Evolutionary conservation across 805 yeast species (phyloP), one percentile per base, ranked within the genome.

Genomic region (Starmerella apis): DNA sequence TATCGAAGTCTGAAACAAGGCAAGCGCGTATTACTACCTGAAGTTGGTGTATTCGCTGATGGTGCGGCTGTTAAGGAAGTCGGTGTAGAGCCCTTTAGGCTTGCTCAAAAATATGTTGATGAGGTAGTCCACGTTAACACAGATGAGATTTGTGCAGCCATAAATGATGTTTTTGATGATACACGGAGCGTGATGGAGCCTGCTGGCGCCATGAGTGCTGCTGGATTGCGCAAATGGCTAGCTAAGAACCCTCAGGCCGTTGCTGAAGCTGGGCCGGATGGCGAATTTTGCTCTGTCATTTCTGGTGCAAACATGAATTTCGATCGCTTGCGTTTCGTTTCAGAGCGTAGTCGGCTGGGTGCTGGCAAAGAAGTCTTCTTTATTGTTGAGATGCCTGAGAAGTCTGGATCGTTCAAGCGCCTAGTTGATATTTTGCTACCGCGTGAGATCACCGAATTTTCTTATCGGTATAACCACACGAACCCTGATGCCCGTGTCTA

Each of bases 231-330:
- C 63, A 81, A 81, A 60, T 92, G 87, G 64, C 74, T 90, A 33
- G 64, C 68, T 7, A 48, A 48, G 48, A 55, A 23, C 59, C 83
- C 85, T 8, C 85, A 83, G 48, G 23, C 27, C 27, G 72, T 79
- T 8, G 44, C 20, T 3, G 43, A 18, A 35, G 84, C 83, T 59
- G 94, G 84, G 61, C 68, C 79, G 3, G 68, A 72, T 44, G 76
- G 80, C 55, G 79, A 86, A 1, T 87, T 86, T 61, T 82, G 85
- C 35, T 90, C 96, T 6, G 75, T 92, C 20, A 72, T 92, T 50
- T 83, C 94, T 19, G 99, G 99, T 52, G 99, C 99, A 31, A 92
- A 92, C 68, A 88, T 92, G 95, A 90, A 94, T 70, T 92, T 92
- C 64, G 98, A 90, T 67, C 77, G 99, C 61, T 73, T 92, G 61